Evolutionary conservation across 1,284 basidiomycete genomes (phyloP).

Genomic region (Apiotrichum domesticum): DNA sequence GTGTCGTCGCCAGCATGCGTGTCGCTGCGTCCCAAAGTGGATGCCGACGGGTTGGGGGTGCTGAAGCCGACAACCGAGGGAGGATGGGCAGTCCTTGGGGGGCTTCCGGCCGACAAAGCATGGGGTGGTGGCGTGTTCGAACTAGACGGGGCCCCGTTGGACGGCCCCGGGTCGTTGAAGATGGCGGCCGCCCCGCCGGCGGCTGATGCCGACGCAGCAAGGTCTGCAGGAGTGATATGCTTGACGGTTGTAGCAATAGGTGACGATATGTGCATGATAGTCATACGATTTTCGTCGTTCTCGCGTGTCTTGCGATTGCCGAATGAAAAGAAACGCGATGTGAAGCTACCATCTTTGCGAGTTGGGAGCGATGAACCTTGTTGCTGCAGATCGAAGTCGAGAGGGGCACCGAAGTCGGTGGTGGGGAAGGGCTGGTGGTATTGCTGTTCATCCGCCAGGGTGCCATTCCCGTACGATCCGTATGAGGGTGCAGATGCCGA

Average conservation of each 20-base stretch:
- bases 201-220: slow-evolving; percentile 1
- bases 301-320: not conserved
- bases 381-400: too few species aligned
- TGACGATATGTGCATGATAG: slow-evolving; percentile 11
- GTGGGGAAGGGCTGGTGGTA: not conserved
- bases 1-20: not conserved
- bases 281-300: slow-evolving; percentile 6
- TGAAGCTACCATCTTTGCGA: not conserved
- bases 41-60: not conserved
- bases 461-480: not conserved
- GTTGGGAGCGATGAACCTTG: not conserved
- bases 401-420: not conserved
- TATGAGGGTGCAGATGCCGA: not conserved
- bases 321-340: slow-evolving; percentile 11
- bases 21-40: not conserved
- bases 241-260: slow-evolving; percentile 11
- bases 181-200: not conserved
- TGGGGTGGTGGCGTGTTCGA: not conserved
- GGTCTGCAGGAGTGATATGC: slow-evolving; percentile 8
- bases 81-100: too few species aligned
- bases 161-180: too few species aligned
- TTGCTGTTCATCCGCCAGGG: not conserved
- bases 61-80: not conserved
- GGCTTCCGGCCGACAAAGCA: too few species aligned
- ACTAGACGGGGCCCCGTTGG: too few species aligned